Evolutionary conservation across 2,329 filamentous ascomycete species (phyloP).

Genomic region (Penicillium sp.): DNA sequence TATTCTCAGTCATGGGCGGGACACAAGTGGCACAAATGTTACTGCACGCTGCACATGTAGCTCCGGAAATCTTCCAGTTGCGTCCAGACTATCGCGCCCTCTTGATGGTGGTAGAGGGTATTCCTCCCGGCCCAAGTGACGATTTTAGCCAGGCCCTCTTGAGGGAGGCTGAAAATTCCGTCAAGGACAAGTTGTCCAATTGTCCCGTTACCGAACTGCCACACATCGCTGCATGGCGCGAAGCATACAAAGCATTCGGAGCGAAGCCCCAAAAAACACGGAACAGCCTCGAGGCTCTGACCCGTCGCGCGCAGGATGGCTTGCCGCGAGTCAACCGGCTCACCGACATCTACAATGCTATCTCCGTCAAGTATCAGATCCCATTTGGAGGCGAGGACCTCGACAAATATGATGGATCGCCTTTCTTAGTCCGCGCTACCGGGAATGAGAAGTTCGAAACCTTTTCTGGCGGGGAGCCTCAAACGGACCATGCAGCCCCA

Average conservation of each 20-base stretch:
- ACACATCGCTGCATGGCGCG: constrained; percentile 39
- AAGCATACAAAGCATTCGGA: constrained; percentile 40
- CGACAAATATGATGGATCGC: constrained; percentile 36
- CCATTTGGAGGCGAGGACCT: constrained; percentile 41
- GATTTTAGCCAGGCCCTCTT: constrained; percentile 30
- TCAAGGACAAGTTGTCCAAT: constrained; percentile 7
- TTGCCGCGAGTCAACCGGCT: constrained; percentile 39
- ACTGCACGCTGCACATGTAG: constrained; percentile 12
- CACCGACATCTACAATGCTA: constrained; percentile 42
- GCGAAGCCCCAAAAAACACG: constrained; percentile 39
- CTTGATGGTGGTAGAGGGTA: constrained; percentile 33
- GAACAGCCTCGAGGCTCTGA: constrained; percentile 38
- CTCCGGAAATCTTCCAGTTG: constrained; percentile 32
- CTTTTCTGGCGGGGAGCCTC: constrained; percentile 26
- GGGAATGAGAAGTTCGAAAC: constrained; percentile 37
- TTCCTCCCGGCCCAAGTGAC: constrained; percentile 34
- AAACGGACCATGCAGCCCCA: constrained; percentile 16
- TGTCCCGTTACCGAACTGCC: constrained; percentile 31
- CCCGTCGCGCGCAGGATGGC: constrained; percentile 32
- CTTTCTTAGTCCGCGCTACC: constrained; percentile 31
- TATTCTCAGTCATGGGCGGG: neutral
- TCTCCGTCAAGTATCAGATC: constrained; percentile 40
- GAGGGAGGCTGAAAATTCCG: constrained; percentile 13
- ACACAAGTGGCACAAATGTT: neutral
- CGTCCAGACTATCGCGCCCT: constrained; percentile 40